Percentiles rank a stretch among this genome's conserved stretches.
phyloP scores from a whole-genome alignment of 345 rosid genomes.

The Arabis alpina region DNA sequence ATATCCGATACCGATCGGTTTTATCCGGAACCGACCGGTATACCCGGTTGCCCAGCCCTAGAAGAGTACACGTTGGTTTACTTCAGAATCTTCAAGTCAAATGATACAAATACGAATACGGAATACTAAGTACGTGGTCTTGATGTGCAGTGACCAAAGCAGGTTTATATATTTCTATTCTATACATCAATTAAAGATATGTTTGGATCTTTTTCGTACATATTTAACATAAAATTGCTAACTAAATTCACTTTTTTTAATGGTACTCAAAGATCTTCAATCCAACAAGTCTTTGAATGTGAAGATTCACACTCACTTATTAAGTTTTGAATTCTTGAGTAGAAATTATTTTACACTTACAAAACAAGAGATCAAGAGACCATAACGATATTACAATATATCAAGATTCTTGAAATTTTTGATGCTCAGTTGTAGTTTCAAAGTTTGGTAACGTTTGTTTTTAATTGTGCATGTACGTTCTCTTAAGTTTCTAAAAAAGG shows the following conservation, averaged over 20 bases:
- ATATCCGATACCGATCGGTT: constrained; percentile 61
- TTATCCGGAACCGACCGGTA: too few relatives aligned
- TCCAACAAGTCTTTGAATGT: constrained; percentile 28
- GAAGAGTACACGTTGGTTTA: constrained; percentile 66
- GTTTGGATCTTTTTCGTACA: neutral
- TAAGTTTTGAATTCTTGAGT: constrained; percentile 25
- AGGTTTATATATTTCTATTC: constrained; percentile 33
- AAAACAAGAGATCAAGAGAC: neutral
- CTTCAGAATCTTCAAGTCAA: constrained; percentile 62
- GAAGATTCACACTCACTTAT: constrained; percentile 19
- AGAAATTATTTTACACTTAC: neutral
- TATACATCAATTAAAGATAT: neutral
- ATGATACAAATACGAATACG: constrained; percentile 30
- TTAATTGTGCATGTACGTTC: too few relatives aligned
- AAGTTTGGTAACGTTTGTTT: too few relatives aligned
- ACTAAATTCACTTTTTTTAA: neutral
- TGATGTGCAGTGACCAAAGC: constrained; percentile 91
- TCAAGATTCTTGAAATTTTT: constrained; percentile 1
- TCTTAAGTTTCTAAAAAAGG: too few relatives aligned
- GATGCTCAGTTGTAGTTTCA: too few relatives aligned
- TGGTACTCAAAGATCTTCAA: constrained; percentile 53
- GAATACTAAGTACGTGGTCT: constrained; percentile 59
- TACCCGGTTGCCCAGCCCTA: too few relatives aligned
- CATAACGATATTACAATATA: neutral
- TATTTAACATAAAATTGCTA: neutral